Evolutionary conservation across 768 basidiomycete species (phyloP), one percentile per base, ranked within the genome.

Genomic region (Daedaleopsis sinensis): DNA sequence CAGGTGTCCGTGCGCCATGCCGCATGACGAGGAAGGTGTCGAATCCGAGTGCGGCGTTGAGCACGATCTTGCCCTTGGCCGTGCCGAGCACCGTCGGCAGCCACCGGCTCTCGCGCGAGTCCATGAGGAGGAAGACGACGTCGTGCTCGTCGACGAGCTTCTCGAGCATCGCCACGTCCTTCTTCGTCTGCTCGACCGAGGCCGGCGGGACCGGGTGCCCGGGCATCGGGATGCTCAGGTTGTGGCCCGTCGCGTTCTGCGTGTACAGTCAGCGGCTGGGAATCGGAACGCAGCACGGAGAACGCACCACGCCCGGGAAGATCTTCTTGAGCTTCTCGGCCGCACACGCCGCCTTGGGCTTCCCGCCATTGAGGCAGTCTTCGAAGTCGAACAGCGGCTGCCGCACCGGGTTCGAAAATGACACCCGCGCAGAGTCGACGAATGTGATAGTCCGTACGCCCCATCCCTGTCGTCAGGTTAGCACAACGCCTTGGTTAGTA

Each of bases 41-140:
- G 69, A 98, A 99, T 0, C 96, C 96, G 5, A 98, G 78, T 0
- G 97, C 96, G 0, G 92, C 93, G 67, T 98, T 98, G 72, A 98
- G 80, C 3, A 98, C 90, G 59, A 98, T 89, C 91, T 98, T 98
- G 56, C 85, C 86, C 75, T 94, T 93, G 10, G 87, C 82, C 0
- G 91, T 87, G 0, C 88, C 91, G 16, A 99, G 74, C 12, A 99
- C 86, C 0, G 94, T 97, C 12, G 96, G 97, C 52, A 99, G 76
- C 97, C 97, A 99, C 48, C 97, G 78, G 67, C 93, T 95, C 74
- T 99, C 97, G 42, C 96, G 80, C n/a, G 95, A 98, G 72, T 98
- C 97, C 97, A 98, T 98, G 23, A 98, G 80, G 36, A 98, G 78
- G 74, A 95, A 98, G 3, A 98, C 81, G 0, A 81, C 96, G 69